These are phyloP conservation scores for Endoconidiophora polonica DNA, from an alignment of 2,329 filamentous ascomycete species.

Conservation along the genomic window DNA sequence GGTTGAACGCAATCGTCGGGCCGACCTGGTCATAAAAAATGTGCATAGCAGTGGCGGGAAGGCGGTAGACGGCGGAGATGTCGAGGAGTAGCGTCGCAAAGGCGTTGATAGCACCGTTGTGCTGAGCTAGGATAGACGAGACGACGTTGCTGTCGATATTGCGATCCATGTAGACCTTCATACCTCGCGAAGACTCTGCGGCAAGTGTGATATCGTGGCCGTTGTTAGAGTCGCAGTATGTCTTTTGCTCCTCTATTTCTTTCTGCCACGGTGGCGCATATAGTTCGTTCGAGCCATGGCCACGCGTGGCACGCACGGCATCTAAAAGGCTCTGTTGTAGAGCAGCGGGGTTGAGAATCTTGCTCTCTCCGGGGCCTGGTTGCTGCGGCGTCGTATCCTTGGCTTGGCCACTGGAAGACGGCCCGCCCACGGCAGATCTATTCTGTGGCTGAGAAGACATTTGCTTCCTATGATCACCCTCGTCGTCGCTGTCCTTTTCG, in stretches of 20 bases:
- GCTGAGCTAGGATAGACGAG: slow-evolving; percentile 40
- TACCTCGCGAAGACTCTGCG: slow-evolving; percentile 51
- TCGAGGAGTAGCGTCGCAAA: slow-evolving; percentile 58
- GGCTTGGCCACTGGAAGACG: background rate
- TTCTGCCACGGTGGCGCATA: slow-evolving; percentile 57
- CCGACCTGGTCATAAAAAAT: slow-evolving; percentile 73
- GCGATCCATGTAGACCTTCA: slow-evolving; percentile 56
- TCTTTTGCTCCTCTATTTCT: slow-evolving; percentile 58
- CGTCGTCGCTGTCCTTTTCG: slow-evolving; percentile 30
- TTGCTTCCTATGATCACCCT: slow-evolving; percentile 20
- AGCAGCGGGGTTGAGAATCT: slow-evolving; percentile 41
- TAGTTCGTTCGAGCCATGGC: slow-evolving; percentile 57
- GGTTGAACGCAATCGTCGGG: slow-evolving; percentile 84
- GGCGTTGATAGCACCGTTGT: slow-evolving; percentile 44
- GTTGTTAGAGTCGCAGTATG: slow-evolving; percentile 69
- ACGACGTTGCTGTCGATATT: slow-evolving; percentile 23
- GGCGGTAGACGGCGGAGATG: slow-evolving; percentile 53
- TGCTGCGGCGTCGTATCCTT: too few species aligned
- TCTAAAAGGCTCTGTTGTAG: slow-evolving; percentile 57
- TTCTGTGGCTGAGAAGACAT: background rate
- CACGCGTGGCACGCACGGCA: slow-evolving; percentile 61
- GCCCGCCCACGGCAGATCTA: slow-evolving; percentile 1
- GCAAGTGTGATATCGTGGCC: slow-evolving; percentile 57
- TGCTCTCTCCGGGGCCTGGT: slow-evolving; percentile 23
- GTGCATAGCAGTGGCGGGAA: slow-evolving; percentile 54